Conservation (phyloP, 2,329 filamentous ascomycete genomes). For the Colletotrichum lindemuthianum region DNA sequence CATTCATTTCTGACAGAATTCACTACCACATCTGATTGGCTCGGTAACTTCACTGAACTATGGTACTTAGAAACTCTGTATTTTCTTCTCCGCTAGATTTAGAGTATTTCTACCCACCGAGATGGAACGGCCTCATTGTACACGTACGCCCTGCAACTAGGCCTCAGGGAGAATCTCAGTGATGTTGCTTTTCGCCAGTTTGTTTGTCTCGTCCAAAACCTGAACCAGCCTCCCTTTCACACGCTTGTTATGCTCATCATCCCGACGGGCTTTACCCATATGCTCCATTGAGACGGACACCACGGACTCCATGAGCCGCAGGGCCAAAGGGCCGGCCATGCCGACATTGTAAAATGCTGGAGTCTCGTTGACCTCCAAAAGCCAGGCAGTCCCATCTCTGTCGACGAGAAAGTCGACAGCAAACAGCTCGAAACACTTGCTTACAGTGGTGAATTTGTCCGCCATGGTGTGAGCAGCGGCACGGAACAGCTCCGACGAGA, state of each 20-base stretch:
- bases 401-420: slow-evolving; percentile 50
- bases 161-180: slow-evolving; percentile 40
- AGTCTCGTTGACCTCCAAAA: slow-evolving; percentile 51
- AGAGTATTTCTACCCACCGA: not conserved
- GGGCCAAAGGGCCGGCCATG: slow-evolving; percentile 45
- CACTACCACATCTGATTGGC: too few relatives aligned
- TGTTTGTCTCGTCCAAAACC: slow-evolving; percentile 43
- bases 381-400: slow-evolving; percentile 44
- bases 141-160: not conserved
- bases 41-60: too few relatives aligned
- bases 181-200: slow-evolving; percentile 43
- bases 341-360: slow-evolving; percentile 50
- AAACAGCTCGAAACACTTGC: slow-evolving; percentile 51
- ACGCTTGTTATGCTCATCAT: slow-evolving; percentile 27
- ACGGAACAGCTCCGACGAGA: slow-evolving; percentile 47
- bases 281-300: slow-evolving; percentile 48
- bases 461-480: slow-evolving; percentile 50
- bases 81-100: too few relatives aligned
- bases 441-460: slow-evolving; percentile 49
- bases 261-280: slow-evolving; percentile 39
- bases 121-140: too few relatives aligned
- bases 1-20: too few relatives aligned
- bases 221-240: slow-evolving; percentile 39
- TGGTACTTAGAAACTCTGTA: too few relatives aligned
- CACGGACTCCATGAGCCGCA: slow-evolving; percentile 49